Evolutionary conservation across 2,329 filamentous ascomycete species (phyloP).

Genomic region (Mariannaea sp.): DNA sequence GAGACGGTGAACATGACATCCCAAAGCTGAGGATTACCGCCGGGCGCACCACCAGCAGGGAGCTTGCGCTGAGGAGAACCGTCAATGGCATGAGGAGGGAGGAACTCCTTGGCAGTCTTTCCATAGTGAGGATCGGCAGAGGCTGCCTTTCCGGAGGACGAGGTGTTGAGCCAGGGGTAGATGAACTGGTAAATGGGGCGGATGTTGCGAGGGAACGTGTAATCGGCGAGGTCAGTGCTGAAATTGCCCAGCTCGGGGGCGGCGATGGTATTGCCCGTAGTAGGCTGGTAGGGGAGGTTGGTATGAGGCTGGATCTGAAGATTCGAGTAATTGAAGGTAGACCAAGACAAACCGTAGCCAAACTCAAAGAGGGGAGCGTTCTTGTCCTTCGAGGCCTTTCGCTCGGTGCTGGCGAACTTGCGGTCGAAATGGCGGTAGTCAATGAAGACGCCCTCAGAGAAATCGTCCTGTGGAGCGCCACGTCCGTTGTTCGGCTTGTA

Average conservation of each 20-base stretch:
- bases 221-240: constrained; percentile 66
- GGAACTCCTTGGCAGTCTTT: constrained; percentile 58
- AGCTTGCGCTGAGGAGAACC: constrained; percentile 60
- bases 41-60: constrained; percentile 58
- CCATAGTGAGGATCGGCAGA: constrained; percentile 66
- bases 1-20: constrained; percentile 71
- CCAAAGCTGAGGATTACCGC: constrained; percentile 69
- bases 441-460: constrained; percentile 79
- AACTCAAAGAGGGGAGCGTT: constrained; percentile 76
- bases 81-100: constrained; percentile 63
- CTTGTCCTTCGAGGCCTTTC: constrained; percentile 30
- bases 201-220: constrained; percentile 68
- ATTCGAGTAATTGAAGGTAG: constrained; percentile 76
- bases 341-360: constrained; percentile 80
- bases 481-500: constrained; percentile 71
- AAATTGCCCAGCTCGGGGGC: constrained; percentile 69
- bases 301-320: constrained; percentile 59
- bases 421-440: constrained; percentile 72
- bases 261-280: constrained; percentile 62
- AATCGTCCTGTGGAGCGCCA: constrained; percentile 71
- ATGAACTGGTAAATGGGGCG: constrained; percentile 60
- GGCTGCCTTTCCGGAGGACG: constrained; percentile 58
- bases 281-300: constrained; percentile 60
- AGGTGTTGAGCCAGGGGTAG: constrained; percentile 75
- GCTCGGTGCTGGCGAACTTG: constrained; percentile 42